A percentile compares a stretch with the other conserved stretches of the same genome.
phyloP scores from a whole-genome alignment of 306 rosid genomes.

The Lathyrus tuberosus region DNA sequence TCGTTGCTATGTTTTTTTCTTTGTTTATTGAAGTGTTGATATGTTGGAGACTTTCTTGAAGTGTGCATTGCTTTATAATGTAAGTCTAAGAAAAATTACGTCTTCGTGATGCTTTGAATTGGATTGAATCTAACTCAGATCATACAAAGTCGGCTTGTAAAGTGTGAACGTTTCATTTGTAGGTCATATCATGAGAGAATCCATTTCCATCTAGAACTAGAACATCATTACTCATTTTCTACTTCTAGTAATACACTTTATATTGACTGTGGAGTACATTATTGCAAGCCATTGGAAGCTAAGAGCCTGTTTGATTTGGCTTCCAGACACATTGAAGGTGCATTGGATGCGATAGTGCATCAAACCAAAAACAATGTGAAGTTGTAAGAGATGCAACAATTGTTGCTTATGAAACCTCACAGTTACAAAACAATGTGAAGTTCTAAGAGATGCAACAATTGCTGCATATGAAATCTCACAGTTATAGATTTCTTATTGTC shows the following conservation, averaged over 20 bases:
- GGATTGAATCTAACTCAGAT: neutral
- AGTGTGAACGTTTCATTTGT: no score
- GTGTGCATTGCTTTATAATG: neutral
- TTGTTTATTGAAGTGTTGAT: neutral
- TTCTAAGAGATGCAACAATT: constrained; percentile 9
- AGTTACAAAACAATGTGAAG: neutral
- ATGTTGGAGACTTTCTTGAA: neutral
- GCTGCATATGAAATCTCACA: constrained; percentile 15
- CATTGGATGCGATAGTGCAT: neutral
- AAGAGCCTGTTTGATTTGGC: neutral
- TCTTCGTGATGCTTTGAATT: neutral
- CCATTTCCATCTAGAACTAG: neutral
- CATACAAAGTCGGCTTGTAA: neutral
- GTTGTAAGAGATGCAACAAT: constrained; percentile 12
- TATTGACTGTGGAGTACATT: neutral
- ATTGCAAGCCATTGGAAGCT: neutral
- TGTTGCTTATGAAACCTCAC: constrained; percentile 9
- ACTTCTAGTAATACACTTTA: no score
- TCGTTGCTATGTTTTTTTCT: neutral
- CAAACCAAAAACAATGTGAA: neutral
- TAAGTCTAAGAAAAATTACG: neutral
- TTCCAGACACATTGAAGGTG: neutral
- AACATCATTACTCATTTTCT: neutral
- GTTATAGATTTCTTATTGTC: neutral
- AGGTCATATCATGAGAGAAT: neutral